Percentiles rank a stretch among this genome's conserved stretches.
phyloP scores from a whole-genome alignment of 345 rosid genomes.

The Populus simonii region DNA sequence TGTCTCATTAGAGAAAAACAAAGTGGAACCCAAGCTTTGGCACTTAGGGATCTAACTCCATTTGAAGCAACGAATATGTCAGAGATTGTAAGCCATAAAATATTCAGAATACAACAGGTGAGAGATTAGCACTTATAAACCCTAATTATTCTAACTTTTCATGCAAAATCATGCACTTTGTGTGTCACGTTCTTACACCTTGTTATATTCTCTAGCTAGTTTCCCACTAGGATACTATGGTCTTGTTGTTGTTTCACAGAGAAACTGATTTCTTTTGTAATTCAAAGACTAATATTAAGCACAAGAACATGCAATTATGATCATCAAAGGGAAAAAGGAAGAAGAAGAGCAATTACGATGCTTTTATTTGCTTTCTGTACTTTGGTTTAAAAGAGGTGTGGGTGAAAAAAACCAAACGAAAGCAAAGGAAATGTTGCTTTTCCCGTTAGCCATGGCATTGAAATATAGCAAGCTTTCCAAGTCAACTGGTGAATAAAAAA shows the following conservation, averaged over 20 bases:
- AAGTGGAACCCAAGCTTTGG: constrained; percentile 40
- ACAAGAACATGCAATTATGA: not conserved
- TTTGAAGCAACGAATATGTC: constrained; percentile 71
- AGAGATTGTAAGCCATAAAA: not conserved
- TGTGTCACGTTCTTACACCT: constrained; percentile 16
- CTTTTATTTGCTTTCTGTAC: not conserved
- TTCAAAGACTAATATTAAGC: not conserved
- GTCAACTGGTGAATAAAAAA: not conserved
- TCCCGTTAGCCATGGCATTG: not conserved
- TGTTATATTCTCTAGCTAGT: not conserved
- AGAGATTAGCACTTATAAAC: not conserved
- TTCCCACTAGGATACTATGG: not conserved
- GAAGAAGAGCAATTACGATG: not conserved
- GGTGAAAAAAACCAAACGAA: not conserved
- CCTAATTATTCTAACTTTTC: constrained; percentile 13
- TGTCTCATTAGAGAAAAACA: constrained; percentile 45
- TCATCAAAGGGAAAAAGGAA: not conserved
- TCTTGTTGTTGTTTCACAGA: not conserved
- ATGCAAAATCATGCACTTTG: constrained; percentile 43
- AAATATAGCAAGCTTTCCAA: not conserved
- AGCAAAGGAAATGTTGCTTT: not conserved
- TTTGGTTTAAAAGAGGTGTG: not conserved
- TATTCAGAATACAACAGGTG: not conserved
- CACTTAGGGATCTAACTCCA: constrained; percentile 30
- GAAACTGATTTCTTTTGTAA: not conserved